phyloP scores from a whole-genome alignment of 2,329 filamentous ascomycete genomes.

The Neonectria punicea region DNA sequence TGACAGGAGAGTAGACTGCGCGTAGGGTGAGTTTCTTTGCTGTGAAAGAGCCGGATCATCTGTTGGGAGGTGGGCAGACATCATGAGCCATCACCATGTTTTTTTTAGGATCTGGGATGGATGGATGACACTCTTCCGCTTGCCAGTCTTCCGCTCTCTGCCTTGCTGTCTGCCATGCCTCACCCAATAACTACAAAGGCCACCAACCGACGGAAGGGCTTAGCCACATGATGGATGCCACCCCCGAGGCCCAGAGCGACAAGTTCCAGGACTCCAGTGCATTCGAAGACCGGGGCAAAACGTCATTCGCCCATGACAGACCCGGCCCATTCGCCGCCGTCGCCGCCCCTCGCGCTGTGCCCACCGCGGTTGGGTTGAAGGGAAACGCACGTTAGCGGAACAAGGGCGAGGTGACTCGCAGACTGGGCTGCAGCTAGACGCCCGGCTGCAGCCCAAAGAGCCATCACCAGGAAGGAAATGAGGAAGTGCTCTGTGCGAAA shows the following conservation, averaged over 20 bases:
- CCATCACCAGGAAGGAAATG: background rate
- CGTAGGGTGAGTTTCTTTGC: background rate
- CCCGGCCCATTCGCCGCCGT: conserved; percentile 6
- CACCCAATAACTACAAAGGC: background rate
- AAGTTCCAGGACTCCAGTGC: background rate
- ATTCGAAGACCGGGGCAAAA: conserved; percentile 1
- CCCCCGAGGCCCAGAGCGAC: background rate
- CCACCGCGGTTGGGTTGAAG: conserved; percentile 13
- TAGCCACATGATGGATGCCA: conserved; percentile 19
- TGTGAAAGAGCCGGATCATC: background rate
- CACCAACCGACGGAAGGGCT: conserved; percentile 1
- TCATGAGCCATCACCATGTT: background rate
- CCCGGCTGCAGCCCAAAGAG: background rate
- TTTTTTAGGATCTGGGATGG: background rate
- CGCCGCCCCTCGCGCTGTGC: conserved; percentile 11
- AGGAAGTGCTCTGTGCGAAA: too few species aligned
- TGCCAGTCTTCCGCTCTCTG: background rate
- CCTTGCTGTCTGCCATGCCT: conserved; percentile 8
- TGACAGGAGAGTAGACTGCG: background rate
- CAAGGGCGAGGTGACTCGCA: conserved; percentile 14
- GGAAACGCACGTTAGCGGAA: conserved; percentile 10
- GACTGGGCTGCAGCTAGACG: background rate
- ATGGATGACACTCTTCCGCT: conserved; percentile 4
- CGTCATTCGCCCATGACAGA: conserved; percentile 16
- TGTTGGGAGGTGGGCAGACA: background rate